A percentile compares a stretch with the other conserved stretches of the same genome.
These are phyloP conservation scores for Phytomonas sp. DNA, from an alignment of 208 protist species.

Conservation along the genomic window DNA sequence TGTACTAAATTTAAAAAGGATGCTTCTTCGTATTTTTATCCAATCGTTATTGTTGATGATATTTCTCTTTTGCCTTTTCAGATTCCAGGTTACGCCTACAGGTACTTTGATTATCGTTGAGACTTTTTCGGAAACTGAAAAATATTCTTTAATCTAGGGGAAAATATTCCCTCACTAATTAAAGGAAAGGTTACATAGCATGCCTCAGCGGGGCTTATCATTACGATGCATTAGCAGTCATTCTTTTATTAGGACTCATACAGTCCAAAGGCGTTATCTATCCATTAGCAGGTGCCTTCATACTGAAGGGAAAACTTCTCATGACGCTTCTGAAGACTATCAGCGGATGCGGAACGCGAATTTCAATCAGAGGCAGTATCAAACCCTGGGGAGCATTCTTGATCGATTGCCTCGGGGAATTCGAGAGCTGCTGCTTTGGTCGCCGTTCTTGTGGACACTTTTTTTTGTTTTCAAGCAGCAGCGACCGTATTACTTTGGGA, in stretches of 20 bases:
- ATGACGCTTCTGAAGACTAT: conserved; percentile 14
- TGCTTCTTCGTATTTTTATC: neutral
- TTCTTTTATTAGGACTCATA: neutral
- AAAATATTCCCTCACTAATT: neutral
- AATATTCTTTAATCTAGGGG: neutral
- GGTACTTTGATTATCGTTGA: neutral
- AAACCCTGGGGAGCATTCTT: conserved; percentile 39
- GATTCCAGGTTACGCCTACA: neutral
- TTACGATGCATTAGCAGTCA: neutral
- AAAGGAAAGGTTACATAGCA: neutral
- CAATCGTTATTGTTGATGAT: neutral
- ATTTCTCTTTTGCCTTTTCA: neutral
- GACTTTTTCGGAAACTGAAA: neutral
- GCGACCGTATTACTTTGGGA: conserved; percentile 37
- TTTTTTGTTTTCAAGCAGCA: conserved; percentile 47
- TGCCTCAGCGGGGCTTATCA: neutral
- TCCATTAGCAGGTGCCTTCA: neutral
- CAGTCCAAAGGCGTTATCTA: neutral
- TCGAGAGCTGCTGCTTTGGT: conserved; percentile 43
- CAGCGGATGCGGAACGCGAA: conserved; percentile 3
- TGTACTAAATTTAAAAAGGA: neutral
- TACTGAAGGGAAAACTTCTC: neutral
- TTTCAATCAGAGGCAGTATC: conserved; percentile 6
- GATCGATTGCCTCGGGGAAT: conserved; percentile 33
- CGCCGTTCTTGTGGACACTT: conserved; percentile 28